Evolutionary conservation across 2,329 filamentous ascomycete genomes (phyloP), one percentile per base, ranked within the genome.

Genomic region (Pseudopyrenochaeta lycopersici): DNA sequence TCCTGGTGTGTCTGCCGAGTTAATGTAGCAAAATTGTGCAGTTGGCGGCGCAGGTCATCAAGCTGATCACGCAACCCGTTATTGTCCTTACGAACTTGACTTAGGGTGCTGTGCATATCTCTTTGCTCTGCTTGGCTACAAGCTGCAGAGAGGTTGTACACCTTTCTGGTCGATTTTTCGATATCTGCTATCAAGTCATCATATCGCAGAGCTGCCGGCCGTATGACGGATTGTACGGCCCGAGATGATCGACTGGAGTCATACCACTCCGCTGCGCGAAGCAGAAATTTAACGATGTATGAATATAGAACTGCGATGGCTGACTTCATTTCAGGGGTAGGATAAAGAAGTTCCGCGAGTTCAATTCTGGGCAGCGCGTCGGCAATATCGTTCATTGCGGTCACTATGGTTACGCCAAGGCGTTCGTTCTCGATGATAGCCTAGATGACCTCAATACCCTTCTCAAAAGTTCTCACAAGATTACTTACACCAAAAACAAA

Each of bases 271-370:
- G 59, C 17, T 27, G 33, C 41, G 6, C 35, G 48, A 9, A 32
- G 4, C 11, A 51, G 14, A 18, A 75, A 74, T 27, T 49, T 46
- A 1, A 75, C 15, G 14, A 74, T 60, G 11, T 63, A 33, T 1
- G 60, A 55, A 43, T 73, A 74, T 1, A 75, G 54, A 9, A 40
- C 27, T 2, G 53, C 46, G 5, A 71, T 36, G 9, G 62, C 51
- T n/a, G 50, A 6, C 29, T 58, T 60, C 54, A 72, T 67, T 12
- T 30, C 11, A 0, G 49, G 27, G 7, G 66, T 71, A 1, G 63
- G 68, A 36, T 70, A 72, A 1, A 65, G 52, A 0, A 29, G 23
- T 3, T 23, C n/a, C 2, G 15, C 10, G 10, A 63, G 54, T 14
- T 60, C 42, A 27, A 45, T 20, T 6, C 43, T 53, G 1, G 60